Base-by-base conservation (phyloP, 1,284 basidiomycete genomes). In the Sphagnurus paluster region DNA sequence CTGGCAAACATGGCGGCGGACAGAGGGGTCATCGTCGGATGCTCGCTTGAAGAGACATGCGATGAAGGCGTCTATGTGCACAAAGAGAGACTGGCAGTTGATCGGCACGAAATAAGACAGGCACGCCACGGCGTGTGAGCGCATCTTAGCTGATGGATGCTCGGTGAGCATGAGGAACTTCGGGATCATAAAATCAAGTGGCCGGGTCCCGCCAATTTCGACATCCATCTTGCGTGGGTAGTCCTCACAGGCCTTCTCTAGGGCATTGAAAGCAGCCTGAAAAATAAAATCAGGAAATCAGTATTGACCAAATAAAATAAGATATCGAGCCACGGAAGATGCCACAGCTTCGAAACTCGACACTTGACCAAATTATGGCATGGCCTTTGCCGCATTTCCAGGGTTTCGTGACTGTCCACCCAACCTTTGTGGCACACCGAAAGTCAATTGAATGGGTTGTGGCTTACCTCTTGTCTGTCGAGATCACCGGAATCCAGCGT, bases 191-290 rank as follows among this genome's bases (percentile, higher is more conserved):
- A 84, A 92, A 68, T 97, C 93, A 51, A 97, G 79, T 1, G 93
- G 90, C 49, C 90, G 80, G 20, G 84, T 82, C 39, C 93, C 93
- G 55, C 82, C 84, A 62, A 98, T 90, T 52, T 93, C 87, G 55
- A 97, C 83, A 67, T 98, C 96, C 66, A 99, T 80, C 68, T 96
- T 94, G 52, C 90, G 83, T 4, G 96, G 94, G 55, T 95, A 96
- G 65, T 99, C 97, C 70, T 98, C 93, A 67, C 93, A 96, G 46
- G 97, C 87, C 67, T 97, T 98, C 65, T 95, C 90, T 42, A 99
- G 79, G 5, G 94, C 90, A 63, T 91, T 90, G 72, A 98, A 97
- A 11, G 94, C 92, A 39, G 92, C 92, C 93, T 98, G 39, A 34
- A 42, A 30, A 28, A 57, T 30, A 39, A 25, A 2, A 39, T 28